Evolutionary conservation across 768 basidiomycete genomes (phyloP).

Genomic region (Gelatoporia subvermispora): DNA sequence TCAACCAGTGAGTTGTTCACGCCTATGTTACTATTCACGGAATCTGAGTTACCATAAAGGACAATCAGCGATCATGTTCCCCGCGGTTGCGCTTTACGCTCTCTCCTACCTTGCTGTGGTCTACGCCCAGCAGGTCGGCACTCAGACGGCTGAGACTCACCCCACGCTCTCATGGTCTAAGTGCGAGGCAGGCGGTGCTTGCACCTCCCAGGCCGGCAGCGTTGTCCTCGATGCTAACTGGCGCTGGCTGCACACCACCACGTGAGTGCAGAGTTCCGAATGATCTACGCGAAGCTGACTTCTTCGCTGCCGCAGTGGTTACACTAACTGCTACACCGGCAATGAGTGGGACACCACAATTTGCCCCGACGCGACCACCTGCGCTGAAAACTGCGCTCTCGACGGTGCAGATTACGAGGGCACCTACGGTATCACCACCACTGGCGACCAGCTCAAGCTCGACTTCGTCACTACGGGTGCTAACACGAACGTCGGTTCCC

Average conservation of each 20-base stretch:
- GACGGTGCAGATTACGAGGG: conserved; percentile 31
- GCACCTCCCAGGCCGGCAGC: conserved; percentile 27
- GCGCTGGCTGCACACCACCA: conserved; percentile 38
- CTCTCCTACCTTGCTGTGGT: conserved; percentile 33
- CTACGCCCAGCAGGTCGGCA: conserved; percentile 50
- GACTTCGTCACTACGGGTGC: conserved; percentile 26
- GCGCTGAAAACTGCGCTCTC: conserved; percentile 33
- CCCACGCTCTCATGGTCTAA: conserved; percentile 42
- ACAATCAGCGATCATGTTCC: conserved; percentile 21
- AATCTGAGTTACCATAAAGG: no score
- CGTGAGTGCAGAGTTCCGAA: not conserved
- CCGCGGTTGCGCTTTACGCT: conserved; percentile 22
- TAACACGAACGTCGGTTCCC: conserved; percentile 29
- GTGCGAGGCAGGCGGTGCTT: conserved; percentile 41
- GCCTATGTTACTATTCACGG: no score
- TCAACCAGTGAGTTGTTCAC: no score
- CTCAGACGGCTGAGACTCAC: conserved; percentile 41
- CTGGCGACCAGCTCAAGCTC: conserved; percentile 27
- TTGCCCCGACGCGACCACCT: conserved; percentile 45
- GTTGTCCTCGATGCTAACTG: conserved; percentile 53
- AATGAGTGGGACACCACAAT: conserved; percentile 49
- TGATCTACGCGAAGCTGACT: conserved; percentile 17
- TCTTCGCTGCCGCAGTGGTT: conserved; percentile 21
- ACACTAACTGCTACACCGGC: conserved; percentile 47
- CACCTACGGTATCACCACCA: conserved; percentile 30